A percentile compares a stretch with the other conserved stretches of the same genome.
Conservation (phyloP, 2,329 filamentous ascomycete species). For the Phialophora expanda region DNA sequence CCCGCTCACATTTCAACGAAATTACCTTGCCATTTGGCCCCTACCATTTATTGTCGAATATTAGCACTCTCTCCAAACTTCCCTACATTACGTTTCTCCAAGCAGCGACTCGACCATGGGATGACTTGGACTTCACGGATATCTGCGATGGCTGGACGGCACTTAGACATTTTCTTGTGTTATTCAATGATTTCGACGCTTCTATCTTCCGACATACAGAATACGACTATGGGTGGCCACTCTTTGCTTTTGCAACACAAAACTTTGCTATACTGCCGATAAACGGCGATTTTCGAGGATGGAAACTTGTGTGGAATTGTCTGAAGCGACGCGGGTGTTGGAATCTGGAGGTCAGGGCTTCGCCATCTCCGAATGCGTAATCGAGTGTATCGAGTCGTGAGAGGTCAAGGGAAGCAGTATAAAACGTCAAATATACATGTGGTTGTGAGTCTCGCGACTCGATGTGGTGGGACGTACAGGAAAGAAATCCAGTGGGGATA, state of each 20-base stretch:
- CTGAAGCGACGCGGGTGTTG: not conserved
- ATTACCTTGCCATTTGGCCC: not conserved
- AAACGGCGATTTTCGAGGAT: not conserved
- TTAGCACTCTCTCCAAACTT: not conserved
- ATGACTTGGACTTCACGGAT: not conserved
- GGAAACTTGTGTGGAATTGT: not conserved
- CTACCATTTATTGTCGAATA: not conserved
- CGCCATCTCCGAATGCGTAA: not conserved
- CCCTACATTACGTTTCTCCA: not conserved
- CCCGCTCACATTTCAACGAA: not conserved
- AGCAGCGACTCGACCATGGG: not conserved
- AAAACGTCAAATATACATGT: slow-evolving; percentile 5
- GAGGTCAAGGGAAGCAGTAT: slow-evolving; percentile 4
- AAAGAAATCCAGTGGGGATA: not conserved
- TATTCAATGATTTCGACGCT: slow-evolving; percentile 18
- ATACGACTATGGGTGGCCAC: slow-evolving; percentile 18
- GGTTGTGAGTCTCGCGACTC: slow-evolving; percentile 16
- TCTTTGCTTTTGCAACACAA: slow-evolving; percentile 9
- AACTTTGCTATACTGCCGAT: not conserved
- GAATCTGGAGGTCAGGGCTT: not conserved
- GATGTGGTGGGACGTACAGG: not conserved
- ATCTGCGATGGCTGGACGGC: slow-evolving; percentile 11
- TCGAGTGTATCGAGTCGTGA: not conserved
- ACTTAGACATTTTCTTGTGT: slow-evolving; percentile 7
- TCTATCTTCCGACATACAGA: slow-evolving; percentile 7